Evolutionary conservation across 257 asterid species (phyloP).

Genomic region (Solanum neorickii): DNA sequence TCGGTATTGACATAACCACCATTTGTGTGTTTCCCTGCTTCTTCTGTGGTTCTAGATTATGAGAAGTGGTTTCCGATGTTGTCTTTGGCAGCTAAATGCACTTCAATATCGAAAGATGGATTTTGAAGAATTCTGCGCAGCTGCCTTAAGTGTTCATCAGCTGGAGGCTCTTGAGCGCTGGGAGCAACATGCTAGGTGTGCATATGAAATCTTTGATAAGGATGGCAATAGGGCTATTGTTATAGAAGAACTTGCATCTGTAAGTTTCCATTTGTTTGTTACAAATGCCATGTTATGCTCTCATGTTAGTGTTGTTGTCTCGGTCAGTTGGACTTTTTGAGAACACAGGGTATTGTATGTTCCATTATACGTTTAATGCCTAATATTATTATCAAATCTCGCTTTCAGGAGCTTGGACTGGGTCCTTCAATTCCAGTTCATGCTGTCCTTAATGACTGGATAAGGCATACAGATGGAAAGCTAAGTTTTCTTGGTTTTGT

Average conservation of each 20-base stretch:
- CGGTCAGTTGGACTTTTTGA: neutral
- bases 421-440: conserved; percentile 54
- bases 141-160: conserved; percentile 49
- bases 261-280: conserved; percentile 8
- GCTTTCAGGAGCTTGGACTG: conserved; percentile 58
- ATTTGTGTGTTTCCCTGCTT: neutral
- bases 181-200: conserved; percentile 54
- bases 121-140: conserved; percentile 67
- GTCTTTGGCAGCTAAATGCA: conserved; percentile 42
- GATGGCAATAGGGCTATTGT: conserved; percentile 60
- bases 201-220: conserved; percentile 53
- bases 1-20: conserved; percentile 26
- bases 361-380: neutral
- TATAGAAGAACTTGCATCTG: conserved; percentile 72
- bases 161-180: conserved; percentile 49
- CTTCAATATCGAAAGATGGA: conserved; percentile 69
- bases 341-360: neutral
- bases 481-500: conserved; percentile 47
- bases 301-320: neutral
- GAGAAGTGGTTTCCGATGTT: neutral
- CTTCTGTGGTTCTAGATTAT: neutral
- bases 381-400: neutral
- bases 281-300: neutral
- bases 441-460: conserved; percentile 53
- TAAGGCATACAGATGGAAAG: conserved; percentile 57